Percentiles rank a stretch among this genome's conserved stretches.
phyloP scores from a whole-genome alignment of 768 basidiomycete species.

The Mycena olivaceomarginata region DNA sequence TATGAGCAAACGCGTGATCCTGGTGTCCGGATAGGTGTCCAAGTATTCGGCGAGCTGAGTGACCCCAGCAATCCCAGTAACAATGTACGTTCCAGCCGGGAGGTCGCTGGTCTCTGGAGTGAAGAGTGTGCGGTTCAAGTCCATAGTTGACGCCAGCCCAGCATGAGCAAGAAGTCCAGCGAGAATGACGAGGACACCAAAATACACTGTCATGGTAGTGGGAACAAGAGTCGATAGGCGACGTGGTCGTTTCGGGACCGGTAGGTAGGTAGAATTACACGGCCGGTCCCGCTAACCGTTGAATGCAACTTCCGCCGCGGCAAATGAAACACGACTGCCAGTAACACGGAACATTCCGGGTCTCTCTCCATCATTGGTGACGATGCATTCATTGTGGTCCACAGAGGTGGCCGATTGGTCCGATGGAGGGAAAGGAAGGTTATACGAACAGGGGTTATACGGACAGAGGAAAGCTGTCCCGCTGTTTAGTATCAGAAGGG shows the following conservation, averaged over 20 bases:
- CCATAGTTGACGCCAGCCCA: conserved; percentile 21
- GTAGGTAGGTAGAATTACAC: too few species aligned
- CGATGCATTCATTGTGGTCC: background rate
- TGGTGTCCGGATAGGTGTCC: conserved; percentile 16
- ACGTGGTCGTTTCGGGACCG: conserved; percentile 17
- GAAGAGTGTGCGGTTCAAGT: conserved; percentile 22
- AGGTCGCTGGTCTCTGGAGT: conserved; percentile 20
- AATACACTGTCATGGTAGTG: conserved; percentile 9
- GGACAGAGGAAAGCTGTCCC: too few species aligned
- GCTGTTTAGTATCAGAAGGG: too few species aligned
- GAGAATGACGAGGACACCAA: conserved; percentile 16
- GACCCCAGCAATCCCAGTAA: conserved; percentile 22
- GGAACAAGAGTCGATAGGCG: conserved; percentile 14
- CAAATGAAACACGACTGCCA: background rate
- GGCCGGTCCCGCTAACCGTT: background rate
- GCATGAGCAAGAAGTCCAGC: conserved; percentile 21
- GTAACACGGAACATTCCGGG: background rate
- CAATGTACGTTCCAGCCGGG: conserved; percentile 17
- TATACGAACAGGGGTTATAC: too few species aligned
- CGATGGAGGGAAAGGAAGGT: too few species aligned
- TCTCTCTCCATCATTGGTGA: background rate
- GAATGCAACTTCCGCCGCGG: background rate
- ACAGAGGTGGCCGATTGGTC: too few species aligned
- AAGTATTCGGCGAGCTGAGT: conserved; percentile 24
- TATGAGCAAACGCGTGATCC: conserved; percentile 13